Evolutionary conservation across 441 rosid species (phyloP).

Genomic region (Caryocar brasiliense): DNA sequence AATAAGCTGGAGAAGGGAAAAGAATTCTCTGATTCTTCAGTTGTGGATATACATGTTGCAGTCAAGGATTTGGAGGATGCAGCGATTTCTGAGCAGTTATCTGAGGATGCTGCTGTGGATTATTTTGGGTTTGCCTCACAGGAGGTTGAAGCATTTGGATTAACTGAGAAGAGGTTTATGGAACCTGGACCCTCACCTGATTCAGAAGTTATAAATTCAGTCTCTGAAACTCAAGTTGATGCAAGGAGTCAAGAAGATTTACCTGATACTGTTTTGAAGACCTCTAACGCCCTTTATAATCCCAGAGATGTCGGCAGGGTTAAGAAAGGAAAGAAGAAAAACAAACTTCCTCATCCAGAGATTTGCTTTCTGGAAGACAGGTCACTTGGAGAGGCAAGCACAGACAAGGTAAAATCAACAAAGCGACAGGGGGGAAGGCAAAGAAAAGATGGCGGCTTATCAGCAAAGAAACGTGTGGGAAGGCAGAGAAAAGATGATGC

Average conservation of each 20-base stretch:
- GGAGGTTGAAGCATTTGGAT: constrained; percentile 34
- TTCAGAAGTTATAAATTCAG: constrained; percentile 83
- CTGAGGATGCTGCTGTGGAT: constrained; percentile 32
- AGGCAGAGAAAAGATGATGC: too few relatives aligned
- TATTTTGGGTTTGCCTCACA: constrained; percentile 25
- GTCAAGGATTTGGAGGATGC: constrained; percentile 24
- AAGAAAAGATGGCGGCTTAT: constrained; percentile 15
- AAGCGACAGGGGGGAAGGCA: constrained; percentile 30
- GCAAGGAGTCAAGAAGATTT: constrained; percentile 33
- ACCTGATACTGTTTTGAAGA: constrained; percentile 26
- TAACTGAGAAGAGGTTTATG: constrained; percentile 30
- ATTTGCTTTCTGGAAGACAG: constrained; percentile 21
- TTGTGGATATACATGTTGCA: constrained; percentile 17
- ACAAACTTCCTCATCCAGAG: constrained; percentile 19
- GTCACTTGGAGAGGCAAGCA: constrained; percentile 19
- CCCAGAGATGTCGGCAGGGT: constrained; percentile 17
- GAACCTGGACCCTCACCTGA: constrained; percentile 94
- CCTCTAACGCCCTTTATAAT: constrained; percentile 23
- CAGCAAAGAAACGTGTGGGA: too few relatives aligned
- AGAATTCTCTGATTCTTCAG: constrained; percentile 19
- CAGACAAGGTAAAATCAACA: constrained; percentile 29
- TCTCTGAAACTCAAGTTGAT: constrained; percentile 46
- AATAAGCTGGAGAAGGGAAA: constrained; percentile 24
- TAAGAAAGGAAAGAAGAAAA: constrained; percentile 47
- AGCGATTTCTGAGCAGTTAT: constrained; percentile 25